These are phyloP conservation scores for Candida namnaoensis DNA, from an alignment of 805 yeast genomes.

Conservation along the genomic window DNA sequence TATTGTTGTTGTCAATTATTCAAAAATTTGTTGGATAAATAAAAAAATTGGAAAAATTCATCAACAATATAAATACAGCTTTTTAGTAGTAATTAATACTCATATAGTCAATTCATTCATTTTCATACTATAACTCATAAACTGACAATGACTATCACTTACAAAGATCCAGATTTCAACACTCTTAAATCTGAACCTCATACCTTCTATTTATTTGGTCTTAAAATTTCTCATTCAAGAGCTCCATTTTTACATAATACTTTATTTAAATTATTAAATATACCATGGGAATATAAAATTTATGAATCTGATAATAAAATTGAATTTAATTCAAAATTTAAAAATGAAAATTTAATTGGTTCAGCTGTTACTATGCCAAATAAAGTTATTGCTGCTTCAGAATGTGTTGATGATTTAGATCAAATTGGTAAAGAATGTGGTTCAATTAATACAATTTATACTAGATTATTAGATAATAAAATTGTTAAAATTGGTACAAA, in stretches of 20 bases:
- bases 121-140: no score
- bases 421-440: slow-evolving; percentile 17
- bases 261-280: slow-evolving; percentile 7
- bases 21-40: no score
- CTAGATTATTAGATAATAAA: slow-evolving; percentile 5
- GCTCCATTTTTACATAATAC: slow-evolving; percentile 17
- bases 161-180: slow-evolving; percentile 2
- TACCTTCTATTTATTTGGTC: slow-evolving; percentile 15
- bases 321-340: slow-evolving; percentile 7
- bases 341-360: slow-evolving; percentile 9
- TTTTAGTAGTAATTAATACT: no score
- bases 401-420: slow-evolving; percentile 12
- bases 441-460: slow-evolving; percentile 17
- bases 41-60: no score
- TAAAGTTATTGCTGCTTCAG: slow-evolving; percentile 12
- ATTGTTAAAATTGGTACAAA: slow-evolving; percentile 14
- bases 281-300: slow-evolving; percentile 13
- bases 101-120: no score
- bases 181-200: slow-evolving; percentile 1
- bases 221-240: slow-evolving; percentile 13
- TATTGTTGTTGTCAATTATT: no score
- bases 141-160: background rate
- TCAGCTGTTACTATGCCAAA: slow-evolving; percentile 19
- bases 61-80: no score
- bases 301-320: slow-evolving; percentile 13